A percentile compares a stretch with the other conserved stretches of the same genome.
phyloP scores from a whole-genome alignment of 257 asterid species.

The Fraxinus pennsylvanica region DNA sequence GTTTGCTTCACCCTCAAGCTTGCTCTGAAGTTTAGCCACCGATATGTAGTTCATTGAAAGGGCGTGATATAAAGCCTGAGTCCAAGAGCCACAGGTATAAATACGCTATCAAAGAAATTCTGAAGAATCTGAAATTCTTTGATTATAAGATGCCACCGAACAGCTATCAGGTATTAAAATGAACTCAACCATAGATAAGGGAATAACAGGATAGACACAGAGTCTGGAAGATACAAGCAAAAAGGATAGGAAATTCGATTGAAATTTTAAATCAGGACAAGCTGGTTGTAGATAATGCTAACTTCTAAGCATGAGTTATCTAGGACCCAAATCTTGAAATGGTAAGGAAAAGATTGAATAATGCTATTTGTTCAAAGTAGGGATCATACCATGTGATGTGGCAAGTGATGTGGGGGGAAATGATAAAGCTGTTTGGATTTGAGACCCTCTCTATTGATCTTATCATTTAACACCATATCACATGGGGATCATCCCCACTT shows the following conservation, averaged over 20 bases:
- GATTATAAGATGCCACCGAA: constrained; percentile 9
- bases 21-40: constrained; percentile 68
- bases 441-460: no score
- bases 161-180: not conserved
- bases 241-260: not conserved
- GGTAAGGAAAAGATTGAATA: not conserved
- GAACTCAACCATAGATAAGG: constrained; percentile 4
- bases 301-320: not conserved
- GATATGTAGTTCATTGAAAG: constrained; percentile 79
- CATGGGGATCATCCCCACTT: no score
- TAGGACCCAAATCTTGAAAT: not conserved
- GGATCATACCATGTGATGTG: no score
- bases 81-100: constrained; percentile 13
- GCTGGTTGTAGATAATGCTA: not conserved
- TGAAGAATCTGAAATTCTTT: not conserved
- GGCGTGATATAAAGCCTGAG: constrained; percentile 84
- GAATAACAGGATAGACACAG: not conserved
- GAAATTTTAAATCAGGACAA: not conserved
- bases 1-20: constrained; percentile 76
- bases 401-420: no score
- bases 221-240: not conserved
- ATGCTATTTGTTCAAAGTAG: no score
- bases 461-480: no score
- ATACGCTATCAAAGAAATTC: not conserved
- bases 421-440: no score